These are phyloP conservation scores for Trichoderma sp. DNA, from an alignment of 2,329 filamentous ascomycete species.

Conservation along the genomic window DNA sequence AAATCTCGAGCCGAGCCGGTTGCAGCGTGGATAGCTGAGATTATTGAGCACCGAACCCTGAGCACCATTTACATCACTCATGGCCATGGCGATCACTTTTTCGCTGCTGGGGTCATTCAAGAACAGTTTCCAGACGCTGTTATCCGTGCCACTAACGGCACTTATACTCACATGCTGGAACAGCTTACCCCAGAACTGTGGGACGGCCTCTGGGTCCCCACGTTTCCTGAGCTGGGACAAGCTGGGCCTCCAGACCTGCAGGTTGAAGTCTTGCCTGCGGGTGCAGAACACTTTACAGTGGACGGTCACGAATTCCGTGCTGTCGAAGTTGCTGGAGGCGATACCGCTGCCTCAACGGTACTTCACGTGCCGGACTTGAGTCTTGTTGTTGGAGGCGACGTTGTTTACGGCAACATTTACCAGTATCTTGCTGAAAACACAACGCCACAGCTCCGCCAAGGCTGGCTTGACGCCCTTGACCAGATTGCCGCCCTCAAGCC, in stretches of 20 bases:
- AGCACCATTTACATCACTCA: constrained; percentile 22
- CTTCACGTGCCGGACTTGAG: constrained; percentile 3
- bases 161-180: constrained; percentile 10
- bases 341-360: constrained; percentile 1
- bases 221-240: constrained; percentile 4
- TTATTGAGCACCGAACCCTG: background rate
- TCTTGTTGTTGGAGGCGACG: constrained; percentile 11
- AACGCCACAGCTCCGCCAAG: background rate
- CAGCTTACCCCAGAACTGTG: background rate
- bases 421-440: constrained; percentile 16
- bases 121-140: background rate
- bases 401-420: background rate
- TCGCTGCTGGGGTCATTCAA: background rate
- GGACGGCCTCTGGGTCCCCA: background rate
- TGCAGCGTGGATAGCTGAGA: constrained; percentile 10
- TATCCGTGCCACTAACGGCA: constrained; percentile 13
- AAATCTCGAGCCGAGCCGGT: constrained; percentile 7
- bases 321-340: constrained; percentile 9
- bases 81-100: constrained; percentile 16
- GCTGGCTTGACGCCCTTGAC: background rate
- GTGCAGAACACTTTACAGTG: background rate
- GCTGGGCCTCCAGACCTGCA: background rate
- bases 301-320: constrained; percentile 12
- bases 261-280: background rate
- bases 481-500: constrained; percentile 3